Percentiles rank a stretch among this genome's conserved stretches.
Conservation (phyloP, 345 rosid genomes). For the Populus ilicifolia region DNA sequence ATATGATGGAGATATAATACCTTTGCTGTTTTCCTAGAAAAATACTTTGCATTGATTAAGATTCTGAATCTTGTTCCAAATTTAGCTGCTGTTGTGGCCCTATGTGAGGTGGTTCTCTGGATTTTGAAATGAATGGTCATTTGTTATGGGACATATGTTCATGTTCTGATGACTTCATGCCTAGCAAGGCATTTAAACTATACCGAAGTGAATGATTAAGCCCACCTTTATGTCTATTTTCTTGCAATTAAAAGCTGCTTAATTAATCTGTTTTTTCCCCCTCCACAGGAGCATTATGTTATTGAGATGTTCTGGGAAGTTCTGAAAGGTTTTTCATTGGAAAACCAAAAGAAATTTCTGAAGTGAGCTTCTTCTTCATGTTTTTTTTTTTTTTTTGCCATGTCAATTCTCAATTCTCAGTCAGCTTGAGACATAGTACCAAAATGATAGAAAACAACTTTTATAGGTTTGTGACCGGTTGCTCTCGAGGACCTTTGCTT, state of each 20-base stretch:
- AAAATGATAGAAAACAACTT: constrained; percentile 12
- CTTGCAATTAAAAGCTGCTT: not conserved
- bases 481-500: constrained; percentile 93
- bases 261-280: not conserved
- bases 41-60: not conserved
- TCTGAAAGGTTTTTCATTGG: constrained; percentile 77
- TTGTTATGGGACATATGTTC: not conserved
- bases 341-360: constrained; percentile 83
- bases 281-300: constrained; percentile 83
- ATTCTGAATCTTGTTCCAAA: not conserved
- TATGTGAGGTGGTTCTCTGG: not conserved
- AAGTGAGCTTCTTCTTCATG: constrained; percentile 48
- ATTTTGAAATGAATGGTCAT: not conserved
- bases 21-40: not conserved
- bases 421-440: not conserved
- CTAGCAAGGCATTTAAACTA: not conserved
- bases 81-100: not conserved
- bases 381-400: not conserved
- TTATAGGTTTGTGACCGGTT: constrained; percentile 92
- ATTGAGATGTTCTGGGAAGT: constrained; percentile 97
- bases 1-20: not conserved
- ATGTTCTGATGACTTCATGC: not conserved
- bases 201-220: not conserved
- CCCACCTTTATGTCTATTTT: not conserved
- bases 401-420: constrained; percentile 3